phyloP scores from a whole-genome alignment of 2,329 filamentous ascomycete species.

The Zasmidium cellare region DNA sequence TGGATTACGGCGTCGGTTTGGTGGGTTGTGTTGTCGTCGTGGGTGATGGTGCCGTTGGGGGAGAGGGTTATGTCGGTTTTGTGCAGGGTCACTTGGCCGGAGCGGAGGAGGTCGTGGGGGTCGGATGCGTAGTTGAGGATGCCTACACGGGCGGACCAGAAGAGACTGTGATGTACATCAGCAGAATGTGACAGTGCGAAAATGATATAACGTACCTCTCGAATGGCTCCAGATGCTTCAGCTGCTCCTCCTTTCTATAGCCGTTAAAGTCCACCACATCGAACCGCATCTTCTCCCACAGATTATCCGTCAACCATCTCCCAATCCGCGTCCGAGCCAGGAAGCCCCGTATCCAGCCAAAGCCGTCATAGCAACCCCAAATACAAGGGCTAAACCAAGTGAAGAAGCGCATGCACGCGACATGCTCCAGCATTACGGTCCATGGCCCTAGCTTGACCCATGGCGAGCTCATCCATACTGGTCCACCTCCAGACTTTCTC shows the following conservation, averaged over 20 bases:
- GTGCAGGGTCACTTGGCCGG: conserved; percentile 55
- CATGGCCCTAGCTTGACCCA: conserved; percentile 61
- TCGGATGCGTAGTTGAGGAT: conserved; percentile 60
- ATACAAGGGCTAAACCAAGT: conserved; percentile 74
- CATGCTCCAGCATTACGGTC: conserved; percentile 67
- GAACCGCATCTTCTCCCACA: conserved; percentile 56
- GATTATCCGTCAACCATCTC: conserved; percentile 53
- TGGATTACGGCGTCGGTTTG: conserved; percentile 54
- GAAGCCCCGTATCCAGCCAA: conserved; percentile 53
- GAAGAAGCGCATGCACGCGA: conserved; percentile 64
- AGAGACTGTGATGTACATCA: conserved; percentile 25
- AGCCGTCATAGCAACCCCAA: conserved; percentile 67
- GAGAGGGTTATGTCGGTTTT: conserved; percentile 50
- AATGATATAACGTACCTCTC: neutral
- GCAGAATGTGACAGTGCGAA: neutral
- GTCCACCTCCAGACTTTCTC: conserved; percentile 56
- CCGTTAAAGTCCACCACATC: conserved; percentile 52
- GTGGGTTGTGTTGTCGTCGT: conserved; percentile 28
- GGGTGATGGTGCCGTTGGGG: conserved; percentile 1
- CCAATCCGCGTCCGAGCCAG: conserved; percentile 59
- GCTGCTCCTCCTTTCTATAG: conserved; percentile 43
- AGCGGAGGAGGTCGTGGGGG: conserved; percentile 56
- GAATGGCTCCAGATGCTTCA: conserved; percentile 42
- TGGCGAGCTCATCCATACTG: conserved; percentile 58
- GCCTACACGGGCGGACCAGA: conserved; percentile 58